Base-by-base conservation (phyloP, 108 stramenopile genomes). In the Nitzschia sp. region DNA sequence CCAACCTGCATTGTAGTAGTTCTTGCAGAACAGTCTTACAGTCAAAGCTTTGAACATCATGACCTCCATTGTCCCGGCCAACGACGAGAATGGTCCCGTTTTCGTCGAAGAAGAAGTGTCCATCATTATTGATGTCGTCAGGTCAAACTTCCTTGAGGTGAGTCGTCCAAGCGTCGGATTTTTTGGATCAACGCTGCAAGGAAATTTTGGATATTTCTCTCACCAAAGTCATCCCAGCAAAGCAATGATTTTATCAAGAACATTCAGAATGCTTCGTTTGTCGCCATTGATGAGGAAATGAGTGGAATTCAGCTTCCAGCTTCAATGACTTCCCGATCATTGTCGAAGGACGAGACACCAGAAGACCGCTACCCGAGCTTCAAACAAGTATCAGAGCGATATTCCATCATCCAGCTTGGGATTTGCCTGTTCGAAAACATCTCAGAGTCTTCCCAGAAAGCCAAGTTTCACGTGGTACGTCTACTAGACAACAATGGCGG, bases 241-340 rank as follows among this genome's bases (percentile, higher is more conserved):
- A 78, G 73, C 60, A 81, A 86, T 63, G 88, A 93, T 47, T 79
- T 90, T 26, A 76, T 93, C 15, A 29, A 63, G 27, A 79, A 85
- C 57, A 73, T 93, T 4, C 88, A 87, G 29, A 69, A 72, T 16
- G 82, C 92, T 34, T 72, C 92, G 21, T 93, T 68, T 69, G 64
- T 90, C 17, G 75, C 89, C 15, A 84, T 93, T 34, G 89, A 93
- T 60, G 86, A 88, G 50, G 92, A 93, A 77, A 89, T 93, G 88
- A 93, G 87, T 2, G 92, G 92, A 8, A 93, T 93, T 32, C 57
- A 31, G 1, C n/a, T 87, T 5, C 85, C 83, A 17, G 22, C 9
- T 28, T 29, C 27, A 33, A 21, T 54, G 23, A 23, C 4, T 17
- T 9, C 44, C 29, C 55, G 21, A 58, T 11, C 71, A 19, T 67